Conservation (phyloP, 2,329 filamentous ascomycete genomes). For the Herpotrichia juniperi region DNA sequence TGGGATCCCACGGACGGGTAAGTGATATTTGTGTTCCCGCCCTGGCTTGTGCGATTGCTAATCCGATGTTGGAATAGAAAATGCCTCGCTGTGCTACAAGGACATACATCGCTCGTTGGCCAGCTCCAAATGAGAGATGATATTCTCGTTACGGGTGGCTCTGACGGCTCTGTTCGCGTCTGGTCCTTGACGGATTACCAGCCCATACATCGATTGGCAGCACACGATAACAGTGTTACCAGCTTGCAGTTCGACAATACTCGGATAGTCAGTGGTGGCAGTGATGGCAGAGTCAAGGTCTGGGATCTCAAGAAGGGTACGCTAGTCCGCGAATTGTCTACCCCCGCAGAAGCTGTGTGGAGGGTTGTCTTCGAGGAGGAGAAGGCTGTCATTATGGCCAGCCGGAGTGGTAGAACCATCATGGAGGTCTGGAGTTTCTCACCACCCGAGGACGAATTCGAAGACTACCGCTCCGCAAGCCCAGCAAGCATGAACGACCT, state of each 20-base stretch:
- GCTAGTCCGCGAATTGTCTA: slow-evolving; percentile 87
- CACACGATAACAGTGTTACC: slow-evolving; percentile 97
- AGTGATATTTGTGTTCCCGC: slow-evolving; percentile 44
- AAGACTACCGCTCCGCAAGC: slow-evolving; percentile 45
- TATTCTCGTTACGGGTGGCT: slow-evolving; percentile 93
- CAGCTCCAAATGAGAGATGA: slow-evolving; percentile 95
- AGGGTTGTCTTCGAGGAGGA: slow-evolving; percentile 97
- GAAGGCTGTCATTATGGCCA: slow-evolving; percentile 95
- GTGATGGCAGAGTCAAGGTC: slow-evolving; percentile 96
- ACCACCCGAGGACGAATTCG: slow-evolving; percentile 67
- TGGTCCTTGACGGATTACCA: slow-evolving; percentile 93
- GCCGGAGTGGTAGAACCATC: slow-evolving; percentile 81
- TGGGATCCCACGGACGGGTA: slow-evolving; percentile 92
- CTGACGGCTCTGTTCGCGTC: slow-evolving; percentile 92
- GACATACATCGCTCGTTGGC: slow-evolving; percentile 94
- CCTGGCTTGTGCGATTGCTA: slow-evolving; percentile 15
- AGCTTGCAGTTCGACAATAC: slow-evolving; percentile 97
- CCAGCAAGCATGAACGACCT: slow-evolving; percentile 52
- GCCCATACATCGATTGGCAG: slow-evolving; percentile 91
- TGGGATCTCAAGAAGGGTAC: slow-evolving; percentile 95
- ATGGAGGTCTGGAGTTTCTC: slow-evolving; percentile 99
- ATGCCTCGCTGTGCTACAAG: slow-evolving; percentile 90
- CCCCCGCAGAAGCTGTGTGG: slow-evolving; percentile 95
- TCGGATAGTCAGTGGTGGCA: slow-evolving; percentile 92
- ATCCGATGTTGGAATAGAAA: slow-evolving; percentile 48